Evolutionary conservation across 2,329 filamentous ascomycete genomes (phyloP), one percentile per base, ranked within the genome.

Genomic region (Fonsecaea multimorphosa): DNA sequence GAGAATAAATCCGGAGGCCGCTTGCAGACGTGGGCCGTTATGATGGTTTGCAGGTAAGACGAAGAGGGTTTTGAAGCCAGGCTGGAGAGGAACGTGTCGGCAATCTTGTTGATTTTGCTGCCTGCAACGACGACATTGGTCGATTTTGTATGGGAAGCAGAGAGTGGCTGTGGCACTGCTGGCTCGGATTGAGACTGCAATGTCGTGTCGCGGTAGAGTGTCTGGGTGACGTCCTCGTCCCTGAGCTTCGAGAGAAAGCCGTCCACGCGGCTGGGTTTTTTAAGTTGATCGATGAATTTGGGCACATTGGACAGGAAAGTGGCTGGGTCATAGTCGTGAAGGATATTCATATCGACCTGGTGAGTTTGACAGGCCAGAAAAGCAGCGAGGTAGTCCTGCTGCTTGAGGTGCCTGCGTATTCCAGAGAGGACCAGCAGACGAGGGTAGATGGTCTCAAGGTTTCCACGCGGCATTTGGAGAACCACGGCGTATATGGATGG

Each of bases 1-100:
- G 94, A 89, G 64, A 96, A 91, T 0, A 98, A 85, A 58, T 96
- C 94, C 6, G 95, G 93, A 0, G 95, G 95, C 3, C 84, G 86
- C 77, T 98, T 99, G 85, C 92, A 97, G 38, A 98, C 92, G 74
- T 98, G 90, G 1, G 94, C 91, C 0, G 95, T 98, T 74, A 99
- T 91, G 68, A 95, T 90, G 75, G 97, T 98, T 74, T 97, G 94
- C 46, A 97, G 77, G 78, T 86, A 91, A n/a, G 22, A 60, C 75
- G 81, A 80, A 68, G 81, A 80, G 68, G 88, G 86, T 63, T 86
- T 85, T 16, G 83, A 80, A 61, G 85, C 81, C 7, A 99, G 83
- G 3, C 85, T 84, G 9, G 85, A 80, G 11, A 98, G 82, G 68
- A 98, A 90, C 0, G 91, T 90, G 76, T 97, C 89, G 74, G 95